Conservation (phyloP, 495 filamentous ascomycete genomes). For the Tuber borchii region DNA sequence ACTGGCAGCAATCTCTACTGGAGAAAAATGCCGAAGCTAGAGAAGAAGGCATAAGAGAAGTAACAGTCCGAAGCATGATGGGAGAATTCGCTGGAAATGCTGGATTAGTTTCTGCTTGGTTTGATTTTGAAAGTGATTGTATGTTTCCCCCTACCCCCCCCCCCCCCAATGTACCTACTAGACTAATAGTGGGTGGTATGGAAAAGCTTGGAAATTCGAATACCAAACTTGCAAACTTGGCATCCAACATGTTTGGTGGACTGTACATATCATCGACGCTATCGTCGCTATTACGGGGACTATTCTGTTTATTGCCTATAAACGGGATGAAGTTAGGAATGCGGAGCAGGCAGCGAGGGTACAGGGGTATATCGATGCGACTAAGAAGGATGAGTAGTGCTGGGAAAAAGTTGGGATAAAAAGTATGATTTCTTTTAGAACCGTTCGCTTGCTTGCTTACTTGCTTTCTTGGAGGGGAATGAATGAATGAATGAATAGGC, state of each 20-base stretch:
- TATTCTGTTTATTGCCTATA: conserved; percentile 27
- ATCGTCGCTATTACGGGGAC: conserved; percentile 45
- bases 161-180: neutral
- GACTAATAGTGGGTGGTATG: conserved; percentile 10
- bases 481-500: neutral
- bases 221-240: conserved; percentile 71
- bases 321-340: conserved; percentile 27
- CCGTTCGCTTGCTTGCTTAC: neutral
- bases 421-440: neutral
- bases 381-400: conserved; percentile 11
- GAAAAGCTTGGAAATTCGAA: conserved; percentile 68
- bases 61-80: conserved; percentile 99
- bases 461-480: neutral
- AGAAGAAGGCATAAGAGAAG: conserved; percentile 60
- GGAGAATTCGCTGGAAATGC: conserved; percentile 85
- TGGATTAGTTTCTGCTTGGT: conserved; percentile 82
- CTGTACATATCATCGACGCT: conserved; percentile 66
- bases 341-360: conserved; percentile 30
- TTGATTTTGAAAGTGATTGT: conserved; percentile 53
- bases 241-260: conserved; percentile 91
- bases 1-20: too few relatives aligned
- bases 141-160: neutral
- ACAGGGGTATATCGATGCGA: conserved; percentile 26
- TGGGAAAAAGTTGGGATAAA: neutral
- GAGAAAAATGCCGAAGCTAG: too few relatives aligned